These are phyloP conservation scores for Craterostigma plantagineum DNA, from an alignment of 257 asterid species.

Conservation along the genomic window DNA sequence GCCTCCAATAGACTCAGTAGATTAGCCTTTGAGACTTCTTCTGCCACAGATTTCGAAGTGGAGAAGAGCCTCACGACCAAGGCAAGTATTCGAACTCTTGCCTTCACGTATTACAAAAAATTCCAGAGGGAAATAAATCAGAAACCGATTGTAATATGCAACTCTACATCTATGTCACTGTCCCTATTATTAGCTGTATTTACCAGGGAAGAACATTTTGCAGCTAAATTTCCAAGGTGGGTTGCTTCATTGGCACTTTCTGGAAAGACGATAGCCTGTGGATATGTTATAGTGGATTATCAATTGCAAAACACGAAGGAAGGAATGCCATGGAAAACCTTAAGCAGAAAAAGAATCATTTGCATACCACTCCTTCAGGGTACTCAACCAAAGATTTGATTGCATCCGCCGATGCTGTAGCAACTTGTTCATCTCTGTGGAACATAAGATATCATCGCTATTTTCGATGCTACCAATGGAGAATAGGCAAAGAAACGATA, in stretches of 20 bases:
- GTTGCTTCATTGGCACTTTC: conserved; percentile 29
- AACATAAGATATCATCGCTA: conserved; percentile 5
- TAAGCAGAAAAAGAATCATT: too few relatives aligned
- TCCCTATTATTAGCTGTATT: conserved; percentile 1
- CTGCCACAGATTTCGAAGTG: conserved; percentile 56
- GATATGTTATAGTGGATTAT: conserved; percentile 5
- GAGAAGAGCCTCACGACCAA: conserved; percentile 92
- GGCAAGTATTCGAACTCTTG: conserved; percentile 72
- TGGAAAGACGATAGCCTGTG: conserved; percentile 57
- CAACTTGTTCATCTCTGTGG: conserved; percentile 72
- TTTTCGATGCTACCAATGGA: neutral
- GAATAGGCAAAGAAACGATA: too few relatives aligned
- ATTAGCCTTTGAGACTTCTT: conserved; percentile 43
- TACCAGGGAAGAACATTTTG: conserved; percentile 72
- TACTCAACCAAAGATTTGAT: conserved; percentile 36
- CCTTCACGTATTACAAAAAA: conserved; percentile 33
- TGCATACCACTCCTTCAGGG: conserved; percentile 54
- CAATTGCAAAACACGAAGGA: conserved; percentile 9
- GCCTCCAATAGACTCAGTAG: conserved; percentile 64
- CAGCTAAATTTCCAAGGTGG: conserved; percentile 45
- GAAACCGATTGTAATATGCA: neutral
- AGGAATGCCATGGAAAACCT: too few relatives aligned
- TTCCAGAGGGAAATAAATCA: neutral
- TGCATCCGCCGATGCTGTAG: conserved; percentile 59
- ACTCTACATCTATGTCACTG: neutral